Base-by-base conservation (phyloP, 2,329 filamentous ascomycete genomes). In the Trichoderma sp. region DNA sequence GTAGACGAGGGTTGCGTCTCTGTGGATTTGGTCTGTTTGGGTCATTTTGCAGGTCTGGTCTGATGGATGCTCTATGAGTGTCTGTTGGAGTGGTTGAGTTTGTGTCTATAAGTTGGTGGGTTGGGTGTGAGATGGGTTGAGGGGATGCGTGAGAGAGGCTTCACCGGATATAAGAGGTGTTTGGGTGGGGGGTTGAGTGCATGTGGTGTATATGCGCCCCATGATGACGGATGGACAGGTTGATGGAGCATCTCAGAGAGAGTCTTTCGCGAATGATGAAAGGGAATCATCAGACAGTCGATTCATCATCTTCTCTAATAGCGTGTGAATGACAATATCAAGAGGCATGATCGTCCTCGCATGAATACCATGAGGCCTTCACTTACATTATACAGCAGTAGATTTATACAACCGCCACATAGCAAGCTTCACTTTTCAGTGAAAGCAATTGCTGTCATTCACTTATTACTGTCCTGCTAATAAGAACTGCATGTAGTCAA, bases 1-100 rank as follows among this genome's bases (percentile, higher is more conserved):
- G 71, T 80, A 82, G 34, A 82, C 68, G 24, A 73, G 68, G 54
- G 73, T 70, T 12, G 78, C 78, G 61, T 81, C 78, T 3, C 54
- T 63, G 26, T 69, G 59, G 19, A 28, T 39, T 55, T 63, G 59
- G 7, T 63, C 50, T 21, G 34, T 54, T 41, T 26, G 34, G 12
- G 58, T 26, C 58, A 61, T 61, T 9, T 41, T n/a, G n/a, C n/a
- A n/a, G n/a, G n/a, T n/a, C n/a, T n/a, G n/a, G n/a, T n/a, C n/a
- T n/a, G n/a, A n/a, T n/a, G n/a, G n/a, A n/a, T n/a, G n/a, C n/a
- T n/a, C n/a, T n/a, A n/a, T n/a, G n/a, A n/a, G n/a, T n/a, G n/a
- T n/a, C 28, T 30, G 28, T 30, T 34, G 30, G 3, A 5, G 28
- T 19, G 9, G n/a, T 12, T 50, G 5, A 26, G 17, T n/a, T n/a